A percentile compares a stretch with the other conserved stretches of the same genome.
phyloP scores from a whole-genome alignment of 176 grass and related monocot genomes.

The Zizania latifolia region DNA sequence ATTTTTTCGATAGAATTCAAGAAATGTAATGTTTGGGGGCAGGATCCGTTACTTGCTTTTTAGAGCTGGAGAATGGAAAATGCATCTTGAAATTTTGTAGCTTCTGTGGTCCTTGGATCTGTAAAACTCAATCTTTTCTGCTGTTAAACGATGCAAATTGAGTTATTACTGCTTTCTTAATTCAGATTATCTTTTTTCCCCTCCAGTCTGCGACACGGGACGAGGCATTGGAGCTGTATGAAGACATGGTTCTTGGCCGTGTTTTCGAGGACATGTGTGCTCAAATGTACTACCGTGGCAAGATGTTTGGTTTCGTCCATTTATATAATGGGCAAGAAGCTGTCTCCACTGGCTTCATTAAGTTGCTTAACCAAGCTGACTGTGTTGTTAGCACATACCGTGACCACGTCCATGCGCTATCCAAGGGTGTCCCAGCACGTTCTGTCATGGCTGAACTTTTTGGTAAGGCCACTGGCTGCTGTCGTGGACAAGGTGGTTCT shows the following conservation, averaged over 20 bases:
- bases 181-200: background rate
- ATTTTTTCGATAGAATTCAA: no score
- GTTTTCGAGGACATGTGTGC: constrained; percentile 92
- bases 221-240: constrained; percentile 68
- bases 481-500: constrained; percentile 89
- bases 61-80: background rate
- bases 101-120: background rate
- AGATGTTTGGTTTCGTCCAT: constrained; percentile 98
- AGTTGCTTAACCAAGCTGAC: constrained; percentile 71
- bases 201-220: constrained; percentile 55
- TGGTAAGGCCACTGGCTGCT: constrained; percentile 86
- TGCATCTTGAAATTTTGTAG: background rate
- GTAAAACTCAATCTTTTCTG: background rate
- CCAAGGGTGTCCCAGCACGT: constrained; percentile 79
- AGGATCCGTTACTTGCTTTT: background rate
- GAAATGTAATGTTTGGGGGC: background rate
- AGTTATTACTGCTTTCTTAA: background rate
- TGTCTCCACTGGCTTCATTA: constrained; percentile 93
- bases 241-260: constrained; percentile 90
- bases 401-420: constrained; percentile 84
- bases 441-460: constrained; percentile 91
- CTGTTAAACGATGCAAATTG: background rate
- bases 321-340: constrained; percentile 98
- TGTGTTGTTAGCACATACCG: constrained; percentile 89
- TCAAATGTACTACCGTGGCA: constrained; percentile 95